Evolutionary conservation across 164 flowering plant species (phyloP), one percentile per base, ranked within the genome.

Genomic region (Malania oleifera): DNA sequence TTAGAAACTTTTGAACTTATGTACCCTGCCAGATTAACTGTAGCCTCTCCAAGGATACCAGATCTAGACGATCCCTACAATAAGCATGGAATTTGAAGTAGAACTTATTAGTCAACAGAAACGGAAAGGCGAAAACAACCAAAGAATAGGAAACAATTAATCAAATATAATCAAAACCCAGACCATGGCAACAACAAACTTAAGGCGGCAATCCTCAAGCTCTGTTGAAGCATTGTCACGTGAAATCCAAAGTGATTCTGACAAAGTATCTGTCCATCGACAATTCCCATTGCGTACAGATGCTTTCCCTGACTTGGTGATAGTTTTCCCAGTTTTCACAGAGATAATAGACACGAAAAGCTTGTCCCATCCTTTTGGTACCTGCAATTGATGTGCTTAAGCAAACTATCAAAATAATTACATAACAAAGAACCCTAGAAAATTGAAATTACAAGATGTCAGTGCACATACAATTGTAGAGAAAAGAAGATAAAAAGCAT

Each of bases 291-390:
- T 74, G 38, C 76, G 59, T 12, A 73, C 82, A 11, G 61, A 52
- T 44, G 76, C 80, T 73, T 80, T 82, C 37, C 72, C 67, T 31
- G 85, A 75, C 60, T 77, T 82, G 56, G 67, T 60, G 22, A 73
- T 48, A 23, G 73, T 74, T 68, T 75, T 84, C 60, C 83, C 86
- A 9, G 79, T 76, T 63, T 80, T 82, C 43, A 72, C 66, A 2
- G 79, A 78, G 27, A 72, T 18, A 28, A 80, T 53, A 35, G 79
- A 80, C 31, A 81, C 76, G 25, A 69, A 64, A 63, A 84, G 77
- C 65, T 72, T 81, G 75, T 84, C 86, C 89, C 89, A 81, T 63
- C 84, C 89, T 75, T 73, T 81, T 15, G 86, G 86, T 8, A 84
- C 89, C 89, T 84, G 65, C 55, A 62, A 27, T 29, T 23, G 17